These are phyloP conservation scores for Actinomortierella wolfii DNA, from an alignment of 371 early-diverging fungal species.

Conservation along the genomic window DNA sequence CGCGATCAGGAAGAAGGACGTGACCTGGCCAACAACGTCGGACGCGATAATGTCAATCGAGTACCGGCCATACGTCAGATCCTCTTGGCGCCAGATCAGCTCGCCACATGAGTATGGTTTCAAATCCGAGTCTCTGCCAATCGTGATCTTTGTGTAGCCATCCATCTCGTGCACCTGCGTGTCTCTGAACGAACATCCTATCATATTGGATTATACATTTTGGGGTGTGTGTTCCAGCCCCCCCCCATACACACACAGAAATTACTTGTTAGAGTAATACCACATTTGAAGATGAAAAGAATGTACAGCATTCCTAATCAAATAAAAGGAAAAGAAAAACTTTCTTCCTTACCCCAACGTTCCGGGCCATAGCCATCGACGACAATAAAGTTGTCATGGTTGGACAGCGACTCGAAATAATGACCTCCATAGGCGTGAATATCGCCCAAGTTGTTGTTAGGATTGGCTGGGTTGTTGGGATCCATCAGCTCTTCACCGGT, in stretches of 20 bases:
- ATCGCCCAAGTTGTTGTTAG: too few species aligned
- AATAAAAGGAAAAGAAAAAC: too few species aligned
- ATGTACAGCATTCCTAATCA: too few species aligned
- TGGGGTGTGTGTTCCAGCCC: too few species aligned
- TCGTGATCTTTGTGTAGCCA: slow-evolving; percentile 18
- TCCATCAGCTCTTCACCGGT: too few species aligned
- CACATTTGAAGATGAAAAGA: too few species aligned
- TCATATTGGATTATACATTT: too few species aligned
- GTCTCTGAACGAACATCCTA: slow-evolving; percentile 32
- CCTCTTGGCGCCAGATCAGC: slow-evolving; percentile 14
- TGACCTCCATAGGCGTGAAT: too few species aligned
- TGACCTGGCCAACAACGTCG: slow-evolving; percentile 33
- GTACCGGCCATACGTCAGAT: slow-evolving; percentile 34
- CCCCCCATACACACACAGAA: too few species aligned
- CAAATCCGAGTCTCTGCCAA: slow-evolving; percentile 29
- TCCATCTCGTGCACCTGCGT: slow-evolving; percentile 30
- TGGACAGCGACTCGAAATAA: slow-evolving; percentile 10
- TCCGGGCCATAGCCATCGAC: slow-evolving; percentile 27
- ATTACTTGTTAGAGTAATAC: too few species aligned
- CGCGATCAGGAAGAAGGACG: slow-evolving; percentile 36
- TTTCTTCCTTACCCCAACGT: slow-evolving; percentile 2
- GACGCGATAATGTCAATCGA: slow-evolving; percentile 42
- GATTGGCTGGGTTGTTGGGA: too few species aligned
- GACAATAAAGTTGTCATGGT: slow-evolving; percentile 27
- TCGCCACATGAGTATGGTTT: slow-evolving; percentile 43